These are phyloP conservation scores for Setomelanomma holmii DNA, from an alignment of 2,329 filamentous ascomycete genomes.

Conservation along the genomic window DNA sequence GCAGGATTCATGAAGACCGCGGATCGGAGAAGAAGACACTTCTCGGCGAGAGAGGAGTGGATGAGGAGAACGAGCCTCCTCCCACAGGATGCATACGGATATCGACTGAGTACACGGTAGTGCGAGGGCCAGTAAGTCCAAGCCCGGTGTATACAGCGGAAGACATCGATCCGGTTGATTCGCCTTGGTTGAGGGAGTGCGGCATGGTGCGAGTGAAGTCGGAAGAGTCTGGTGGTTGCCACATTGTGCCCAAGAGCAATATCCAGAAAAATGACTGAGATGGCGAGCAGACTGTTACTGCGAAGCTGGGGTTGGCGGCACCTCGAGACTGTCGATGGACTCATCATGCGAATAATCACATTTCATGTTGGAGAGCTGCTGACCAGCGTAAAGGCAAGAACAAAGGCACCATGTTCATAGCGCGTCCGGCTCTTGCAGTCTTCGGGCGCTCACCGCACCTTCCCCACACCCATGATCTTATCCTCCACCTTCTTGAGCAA, in stretches of 20 bases:
- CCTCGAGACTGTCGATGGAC: too few species aligned
- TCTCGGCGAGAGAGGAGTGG: not conserved
- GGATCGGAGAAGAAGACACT: too few species aligned
- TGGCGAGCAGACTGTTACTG: too few species aligned
- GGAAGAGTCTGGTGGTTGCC: conserved; percentile 12
- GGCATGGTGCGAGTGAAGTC: conserved; percentile 22
- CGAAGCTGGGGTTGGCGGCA: too few species aligned
- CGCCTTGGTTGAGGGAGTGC: conserved; percentile 18
- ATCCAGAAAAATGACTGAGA: conserved; percentile 7
- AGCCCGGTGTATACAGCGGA: conserved; percentile 5
- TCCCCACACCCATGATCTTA: conserved; percentile 49
- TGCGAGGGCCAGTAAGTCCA: conserved; percentile 1
- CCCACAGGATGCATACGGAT: not conserved
- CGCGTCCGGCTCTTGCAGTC: too few species aligned
- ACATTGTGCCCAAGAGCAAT: conserved; percentile 16
- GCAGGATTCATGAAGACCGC: not conserved
- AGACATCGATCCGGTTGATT: conserved; percentile 12
- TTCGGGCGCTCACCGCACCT: conserved; percentile 18
- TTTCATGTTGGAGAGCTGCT: too few species aligned
- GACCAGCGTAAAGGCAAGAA: too few species aligned
- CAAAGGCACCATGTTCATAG: too few species aligned
- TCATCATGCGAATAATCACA: too few species aligned
- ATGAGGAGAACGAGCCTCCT: not conserved
- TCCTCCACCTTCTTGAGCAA: conserved; percentile 56
- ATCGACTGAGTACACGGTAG: conserved; percentile 1